These are phyloP conservation scores for Fusarium sp. DNA, from an alignment of 2,329 filamentous ascomycete genomes.

Conservation along the genomic window DNA sequence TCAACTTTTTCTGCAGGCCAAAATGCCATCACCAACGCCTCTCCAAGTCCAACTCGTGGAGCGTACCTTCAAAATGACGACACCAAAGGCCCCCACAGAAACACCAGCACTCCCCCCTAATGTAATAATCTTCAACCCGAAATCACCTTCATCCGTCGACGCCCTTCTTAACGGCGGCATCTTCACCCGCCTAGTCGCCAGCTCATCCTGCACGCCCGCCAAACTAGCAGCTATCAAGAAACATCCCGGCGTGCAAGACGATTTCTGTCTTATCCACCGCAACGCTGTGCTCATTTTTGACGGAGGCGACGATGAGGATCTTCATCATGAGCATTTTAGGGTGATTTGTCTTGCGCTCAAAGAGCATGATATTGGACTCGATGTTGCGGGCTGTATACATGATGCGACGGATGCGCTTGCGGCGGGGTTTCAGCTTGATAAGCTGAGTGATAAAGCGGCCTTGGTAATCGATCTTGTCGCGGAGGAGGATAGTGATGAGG, in stretches of 20 bases:
- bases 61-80: not conserved
- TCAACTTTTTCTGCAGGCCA: not conserved
- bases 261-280: slow-evolving; percentile 4
- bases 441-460: slow-evolving; percentile 2
- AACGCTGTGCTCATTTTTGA: slow-evolving; percentile 2
- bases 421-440: slow-evolving; percentile 8
- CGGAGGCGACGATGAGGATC: not conserved
- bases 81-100: too few species aligned
- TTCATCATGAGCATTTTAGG: slow-evolving; percentile 11
- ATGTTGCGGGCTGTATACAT: slow-evolving; percentile 13
- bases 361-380: slow-evolving; percentile 9
- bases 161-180: not conserved
- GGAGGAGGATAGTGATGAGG: slow-evolving; percentile 14
- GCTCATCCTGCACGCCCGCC: not conserved
- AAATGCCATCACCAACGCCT: not conserved
- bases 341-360: slow-evolving; percentile 13
- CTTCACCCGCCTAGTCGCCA: slow-evolving; percentile 8
- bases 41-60: not conserved
- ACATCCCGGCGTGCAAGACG: not conserved
- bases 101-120: not conserved
- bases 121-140: slow-evolving; percentile 2
- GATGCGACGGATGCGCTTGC: slow-evolving; percentile 1
- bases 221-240: slow-evolving; percentile 5
- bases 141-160: not conserved
- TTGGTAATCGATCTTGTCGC: slow-evolving; percentile 10